Evolutionary conservation across 768 basidiomycete species (phyloP).

Genomic region (Boletellus ananas): DNA sequence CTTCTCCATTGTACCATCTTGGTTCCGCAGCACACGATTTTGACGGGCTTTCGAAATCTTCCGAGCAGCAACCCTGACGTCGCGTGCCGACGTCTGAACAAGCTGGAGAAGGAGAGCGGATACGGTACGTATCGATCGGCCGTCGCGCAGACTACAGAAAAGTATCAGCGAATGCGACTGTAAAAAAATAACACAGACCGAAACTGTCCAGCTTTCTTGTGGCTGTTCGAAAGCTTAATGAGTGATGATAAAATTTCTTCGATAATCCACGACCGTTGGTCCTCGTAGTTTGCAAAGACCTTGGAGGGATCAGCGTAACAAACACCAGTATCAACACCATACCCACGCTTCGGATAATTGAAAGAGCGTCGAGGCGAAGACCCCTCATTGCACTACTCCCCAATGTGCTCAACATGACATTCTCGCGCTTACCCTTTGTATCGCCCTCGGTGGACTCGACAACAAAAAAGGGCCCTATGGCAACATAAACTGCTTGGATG

Average conservation of each 20-base stretch:
- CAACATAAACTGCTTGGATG: constrained; percentile 88
- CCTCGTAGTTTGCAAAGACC: constrained; percentile 90
- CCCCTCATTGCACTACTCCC: constrained; percentile 80
- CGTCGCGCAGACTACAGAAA: constrained; percentile 73
- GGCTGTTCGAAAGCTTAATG: constrained; percentile 85
- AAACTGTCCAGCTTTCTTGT: constrained; percentile 87
- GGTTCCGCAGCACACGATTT: constrained; percentile 56
- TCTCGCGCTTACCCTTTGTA: constrained; percentile 52
- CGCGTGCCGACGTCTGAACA: constrained; percentile 92
- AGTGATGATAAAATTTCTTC: constrained; percentile 91
- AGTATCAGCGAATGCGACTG: neutral
- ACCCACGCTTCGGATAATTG: constrained; percentile 80
- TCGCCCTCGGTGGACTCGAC: constrained; percentile 63
- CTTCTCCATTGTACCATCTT: constrained; percentile 54
- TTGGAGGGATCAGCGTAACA: constrained; percentile 29
- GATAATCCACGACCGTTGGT: constrained; percentile 95
- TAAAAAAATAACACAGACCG: constrained; percentile 46
- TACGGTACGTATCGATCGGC: constrained; percentile 87
- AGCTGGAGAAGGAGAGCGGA: constrained; percentile 92
- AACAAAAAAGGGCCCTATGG: constrained; percentile 92
- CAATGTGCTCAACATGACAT: constrained; percentile 57
- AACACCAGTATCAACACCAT: neutral
- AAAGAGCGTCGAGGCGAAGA: constrained; percentile 75
- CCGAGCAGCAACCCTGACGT: constrained; percentile 69
- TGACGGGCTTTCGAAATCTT: constrained; percentile 60